Conservation (phyloP, 495 filamentous ascomycete species). For the Gamarada debralockiae region DNA sequence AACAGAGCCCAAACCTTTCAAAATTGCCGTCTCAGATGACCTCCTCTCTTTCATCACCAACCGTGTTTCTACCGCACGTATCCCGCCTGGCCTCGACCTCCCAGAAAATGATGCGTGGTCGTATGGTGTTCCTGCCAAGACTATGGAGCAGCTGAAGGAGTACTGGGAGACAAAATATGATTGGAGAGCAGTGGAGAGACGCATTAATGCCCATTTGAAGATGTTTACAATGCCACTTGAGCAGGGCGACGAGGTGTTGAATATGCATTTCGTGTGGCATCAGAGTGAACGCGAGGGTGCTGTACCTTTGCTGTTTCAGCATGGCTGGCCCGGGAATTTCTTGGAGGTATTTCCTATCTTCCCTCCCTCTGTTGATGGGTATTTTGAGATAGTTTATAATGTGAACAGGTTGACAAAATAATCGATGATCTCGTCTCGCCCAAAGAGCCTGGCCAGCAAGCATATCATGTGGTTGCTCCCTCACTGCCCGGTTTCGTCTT, state of each 20-base stretch:
- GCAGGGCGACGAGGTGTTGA: too few species aligned
- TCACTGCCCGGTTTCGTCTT: conserved; percentile 70
- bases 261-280: too few species aligned
- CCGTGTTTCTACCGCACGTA: conserved; percentile 36
- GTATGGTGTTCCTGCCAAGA: conserved; percentile 8
- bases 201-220: conserved; percentile 52
- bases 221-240: too few species aligned
- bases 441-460: conserved; percentile 32
- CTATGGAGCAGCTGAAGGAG: conserved; percentile 10
- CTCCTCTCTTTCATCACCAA: conserved; percentile 34
- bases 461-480: conserved; percentile 64
- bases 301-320: conserved; percentile 53
- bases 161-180: conserved; percentile 43
- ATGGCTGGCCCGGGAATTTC: conserved; percentile 68
- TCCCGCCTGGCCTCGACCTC: conserved; percentile 26
- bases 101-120: conserved; percentile 13
- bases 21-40: conserved; percentile 37
- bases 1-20: conserved; percentile 33
- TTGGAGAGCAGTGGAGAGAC: conserved; percentile 47
- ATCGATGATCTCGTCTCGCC: conserved; percentile 47
- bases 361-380: too few species aligned
- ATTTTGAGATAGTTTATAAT: too few species aligned
- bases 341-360: conserved; percentile 64
- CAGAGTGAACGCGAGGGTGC: too few species aligned
- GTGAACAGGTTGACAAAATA: too few species aligned